Percentiles rank a stretch among this genome's conserved stretches.
Evolutionary conservation across 768 basidiomycete genomes (phyloP).

Genomic region (Lactarius psammicola): DNA sequence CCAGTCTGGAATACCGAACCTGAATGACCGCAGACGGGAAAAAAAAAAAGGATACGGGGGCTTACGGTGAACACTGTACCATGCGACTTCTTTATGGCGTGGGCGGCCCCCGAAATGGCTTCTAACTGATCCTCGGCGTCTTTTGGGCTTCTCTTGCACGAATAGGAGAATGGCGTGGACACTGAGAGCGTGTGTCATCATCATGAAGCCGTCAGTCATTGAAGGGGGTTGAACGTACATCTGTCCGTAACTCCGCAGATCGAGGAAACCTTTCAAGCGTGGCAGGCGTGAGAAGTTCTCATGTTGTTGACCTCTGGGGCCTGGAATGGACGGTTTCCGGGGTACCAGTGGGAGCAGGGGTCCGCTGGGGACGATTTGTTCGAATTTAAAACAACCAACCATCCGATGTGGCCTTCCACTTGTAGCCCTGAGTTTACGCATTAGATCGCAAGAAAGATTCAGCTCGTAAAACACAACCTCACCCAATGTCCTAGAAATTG

Average conservation of each 20-base stretch:
- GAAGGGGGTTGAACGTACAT: constrained; percentile 43
- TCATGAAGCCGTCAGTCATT: background rate
- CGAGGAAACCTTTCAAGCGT: constrained; percentile 62
- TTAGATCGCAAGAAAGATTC: background rate
- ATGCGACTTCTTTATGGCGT: constrained; percentile 52
- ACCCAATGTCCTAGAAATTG: constrained; percentile 9
- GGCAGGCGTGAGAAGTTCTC: constrained; percentile 54
- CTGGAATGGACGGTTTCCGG: constrained; percentile 71
- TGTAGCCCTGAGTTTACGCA: constrained; percentile 52
- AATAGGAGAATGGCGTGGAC: constrained; percentile 75
- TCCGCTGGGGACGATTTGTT: constrained; percentile 36
- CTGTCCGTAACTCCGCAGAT: constrained; percentile 80
- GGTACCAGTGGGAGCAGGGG: constrained; percentile 75
- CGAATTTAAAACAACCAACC: constrained; percentile 7
- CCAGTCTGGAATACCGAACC: constrained; percentile 40
- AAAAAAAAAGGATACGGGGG: background rate
- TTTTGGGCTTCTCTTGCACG: constrained; percentile 57
- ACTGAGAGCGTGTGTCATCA: constrained; percentile 41
- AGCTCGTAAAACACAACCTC: background rate
- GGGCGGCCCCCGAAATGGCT: constrained; percentile 62
- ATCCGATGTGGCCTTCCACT: constrained; percentile 51
- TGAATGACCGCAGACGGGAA: background rate
- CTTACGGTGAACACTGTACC: constrained; percentile 56
- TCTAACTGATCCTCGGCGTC: constrained; percentile 77
- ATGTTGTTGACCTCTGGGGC: constrained; percentile 74